A percentile compares a stretch with the other conserved stretches of the same genome.
Evolutionary conservation across 169 alveolate species (phyloP).

Genomic region (Plasmodium ovale): DNA sequence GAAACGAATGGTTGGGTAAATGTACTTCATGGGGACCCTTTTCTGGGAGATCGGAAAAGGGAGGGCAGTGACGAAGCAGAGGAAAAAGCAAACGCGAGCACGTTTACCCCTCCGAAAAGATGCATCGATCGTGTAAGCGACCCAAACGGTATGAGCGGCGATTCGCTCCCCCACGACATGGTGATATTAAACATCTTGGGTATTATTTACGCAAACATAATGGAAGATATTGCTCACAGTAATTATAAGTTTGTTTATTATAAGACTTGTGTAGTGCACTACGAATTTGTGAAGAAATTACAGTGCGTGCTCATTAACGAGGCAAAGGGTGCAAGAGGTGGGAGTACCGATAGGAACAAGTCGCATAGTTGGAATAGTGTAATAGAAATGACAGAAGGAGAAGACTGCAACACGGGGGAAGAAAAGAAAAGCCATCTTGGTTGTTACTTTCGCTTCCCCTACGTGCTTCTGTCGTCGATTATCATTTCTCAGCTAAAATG

Average conservation of each 20-base stretch:
- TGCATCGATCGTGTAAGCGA: not conserved
- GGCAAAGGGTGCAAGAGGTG: not conserved
- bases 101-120: too few species aligned
- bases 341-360: not conserved
- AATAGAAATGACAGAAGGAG: not conserved
- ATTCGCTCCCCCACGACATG: not conserved
- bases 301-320: not conserved
- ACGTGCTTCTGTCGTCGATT: conserved; percentile 13
- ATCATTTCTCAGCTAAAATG: conserved; percentile 45
- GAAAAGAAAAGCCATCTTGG: not conserved
- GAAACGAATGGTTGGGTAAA: too few species aligned
- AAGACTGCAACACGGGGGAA: not conserved
- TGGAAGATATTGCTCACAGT: conserved; percentile 33
- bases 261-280: conserved; percentile 19
- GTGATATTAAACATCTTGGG: conserved; percentile 29
- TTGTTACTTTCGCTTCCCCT: conserved; percentile 46
- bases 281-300: conserved; percentile 45
- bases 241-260: conserved; percentile 46
- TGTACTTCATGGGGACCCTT: too few species aligned
- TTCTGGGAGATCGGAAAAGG: too few species aligned
- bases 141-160: not conserved
- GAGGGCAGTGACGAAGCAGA: too few species aligned
- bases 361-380: not conserved
- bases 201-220: conserved; percentile 20
- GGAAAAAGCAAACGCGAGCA: too few species aligned